Evolutionary conservation across 495 filamentous ascomycete species (phyloP), one percentile per base, ranked within the genome.

Genomic region (Jackrogersella minutella): DNA sequence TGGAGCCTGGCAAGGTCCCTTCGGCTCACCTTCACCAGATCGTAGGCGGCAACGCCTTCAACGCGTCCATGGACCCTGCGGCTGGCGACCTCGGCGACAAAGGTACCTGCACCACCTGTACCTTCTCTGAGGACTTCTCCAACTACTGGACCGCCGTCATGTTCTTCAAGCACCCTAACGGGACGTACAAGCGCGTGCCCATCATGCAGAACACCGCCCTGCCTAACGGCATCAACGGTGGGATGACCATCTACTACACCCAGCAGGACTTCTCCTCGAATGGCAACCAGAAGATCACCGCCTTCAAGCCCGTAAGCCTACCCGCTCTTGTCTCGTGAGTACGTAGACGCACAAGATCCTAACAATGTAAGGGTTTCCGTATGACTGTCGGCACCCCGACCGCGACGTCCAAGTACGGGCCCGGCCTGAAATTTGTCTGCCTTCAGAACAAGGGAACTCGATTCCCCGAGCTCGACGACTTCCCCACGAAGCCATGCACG

Each of bases 241-340:
- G 82, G 50, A 82, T 85, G 79, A 85, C 82, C 7, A 73, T 84
- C 19, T 85, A 85, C 72, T 85, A 84, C 59, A 83, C 82, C 7
- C 80, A 83, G 68, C 80, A 81, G 50, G 76, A 81, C 62, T 77
- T 79, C 33, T 79, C 66, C 52, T 77, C 74, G 2, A 79, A 82
- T 61, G 78, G 71, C 22, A 79, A 81, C 61, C 62, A 73, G 13
- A 79, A 81, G 77, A 84, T 85, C 40, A 84, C 79, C 0, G 67
- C 77, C 4, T 85, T 85, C 74, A 76, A 77, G 69, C 80, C 80
- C 14, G 81, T 81, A 61, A 66, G 78, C 73, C n/a, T n/a, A n/a
- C n/a, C n/a, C n/a, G n/a, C n/a, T n/a, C n/a, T n/a, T n/a, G n/a
- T n/a, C n/a, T n/a, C n/a, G n/a, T n/a, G n/a, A n/a, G n/a, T n/a